Evolutionary conservation across 2,329 filamentous ascomycete genomes (phyloP).

Genomic region (Ophiocordyceps unilateralis): DNA sequence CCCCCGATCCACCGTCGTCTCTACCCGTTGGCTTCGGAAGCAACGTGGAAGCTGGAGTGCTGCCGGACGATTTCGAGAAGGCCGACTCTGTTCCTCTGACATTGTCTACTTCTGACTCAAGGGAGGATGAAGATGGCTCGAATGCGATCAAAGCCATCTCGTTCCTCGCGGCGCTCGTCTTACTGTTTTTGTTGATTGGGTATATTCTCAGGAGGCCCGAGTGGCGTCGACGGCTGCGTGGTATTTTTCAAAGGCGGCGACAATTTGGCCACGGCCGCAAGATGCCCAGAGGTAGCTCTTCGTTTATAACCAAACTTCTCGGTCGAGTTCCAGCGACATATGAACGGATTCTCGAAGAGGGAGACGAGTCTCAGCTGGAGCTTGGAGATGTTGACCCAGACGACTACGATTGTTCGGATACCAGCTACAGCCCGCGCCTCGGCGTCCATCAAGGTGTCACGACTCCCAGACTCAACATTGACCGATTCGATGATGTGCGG

Average conservation of each 20-base stretch:
- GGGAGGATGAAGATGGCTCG: constrained; percentile 26
- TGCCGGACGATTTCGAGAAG: constrained; percentile 63
- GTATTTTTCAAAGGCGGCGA: constrained; percentile 12
- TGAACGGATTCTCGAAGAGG: constrained; percentile 75
- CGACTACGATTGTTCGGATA: constrained; percentile 47
- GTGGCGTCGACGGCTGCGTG: constrained; percentile 30
- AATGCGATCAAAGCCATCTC: constrained; percentile 40
- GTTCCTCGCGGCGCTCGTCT: constrained; percentile 58
- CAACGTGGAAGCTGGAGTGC: constrained; percentile 49
- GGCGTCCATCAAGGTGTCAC: constrained; percentile 49
- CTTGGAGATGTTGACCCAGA: constrained; percentile 49
- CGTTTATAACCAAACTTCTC: constrained; percentile 48
- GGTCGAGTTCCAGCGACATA: constrained; percentile 42
- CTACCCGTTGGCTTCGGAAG: constrained; percentile 85
- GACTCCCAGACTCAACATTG: constrained; percentile 43
- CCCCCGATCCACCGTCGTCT: constrained; percentile 31
- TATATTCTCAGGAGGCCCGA: constrained; percentile 71
- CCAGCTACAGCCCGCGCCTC: constrained; percentile 34
- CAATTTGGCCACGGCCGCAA: constrained; percentile 14
- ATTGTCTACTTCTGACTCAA: constrained; percentile 11
- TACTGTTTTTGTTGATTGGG: constrained; percentile 50
- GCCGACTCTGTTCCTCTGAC: constrained; percentile 41
- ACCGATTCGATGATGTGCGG: constrained; percentile 30
- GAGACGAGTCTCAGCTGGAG: constrained; percentile 59
- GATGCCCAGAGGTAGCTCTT: constrained; percentile 31